phyloP scores from a whole-genome alignment of 1,284 basidiomycete species.

The Testicularia cyperi region DNA sequence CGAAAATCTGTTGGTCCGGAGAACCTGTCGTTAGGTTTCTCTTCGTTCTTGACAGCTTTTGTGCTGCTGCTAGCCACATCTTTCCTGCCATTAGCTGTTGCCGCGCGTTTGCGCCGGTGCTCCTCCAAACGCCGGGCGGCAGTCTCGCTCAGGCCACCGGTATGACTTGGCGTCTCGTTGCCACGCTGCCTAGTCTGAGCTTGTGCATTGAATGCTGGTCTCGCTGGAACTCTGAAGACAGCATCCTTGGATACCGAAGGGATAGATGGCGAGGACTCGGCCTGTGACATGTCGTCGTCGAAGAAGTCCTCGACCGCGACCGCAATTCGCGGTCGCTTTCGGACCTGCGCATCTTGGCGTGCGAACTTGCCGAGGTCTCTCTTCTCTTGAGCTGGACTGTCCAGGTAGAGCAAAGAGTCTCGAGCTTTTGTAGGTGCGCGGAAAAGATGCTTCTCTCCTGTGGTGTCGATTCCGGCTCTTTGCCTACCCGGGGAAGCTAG shows the following conservation, averaged over 20 bases:
- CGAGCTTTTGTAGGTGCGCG: slow-evolving; percentile 68
- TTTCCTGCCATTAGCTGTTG: slow-evolving; percentile 7
- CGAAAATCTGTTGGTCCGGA: too few species aligned
- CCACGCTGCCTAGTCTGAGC: slow-evolving; percentile 11
- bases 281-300: too few species aligned
- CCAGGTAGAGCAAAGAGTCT: slow-evolving; percentile 70
- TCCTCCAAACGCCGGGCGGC: slow-evolving; percentile 37
- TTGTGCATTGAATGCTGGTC: slow-evolving; percentile 22
- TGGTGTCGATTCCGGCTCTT: slow-evolving; percentile 22
- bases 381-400: too few species aligned
- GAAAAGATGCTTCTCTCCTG: slow-evolving; percentile 55
- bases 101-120: slow-evolving; percentile 24
- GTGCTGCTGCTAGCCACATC: slow-evolving; percentile 5
- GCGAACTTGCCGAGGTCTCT: too few species aligned
- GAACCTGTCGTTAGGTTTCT: too few species aligned
- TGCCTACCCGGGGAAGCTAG: too few species aligned
- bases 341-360: too few species aligned
- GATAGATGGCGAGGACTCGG: too few species aligned
- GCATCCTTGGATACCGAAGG: too few species aligned
- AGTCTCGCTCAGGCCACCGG: slow-evolving; percentile 37
- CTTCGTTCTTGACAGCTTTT: slow-evolving; percentile 9
- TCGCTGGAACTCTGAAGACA: slow-evolving; percentile 25
- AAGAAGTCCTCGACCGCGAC: too few species aligned
- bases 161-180: slow-evolving; percentile 44
- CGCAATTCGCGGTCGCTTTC: too few species aligned